Evolutionary conservation across 2,329 filamentous ascomycete species (phyloP).

Genomic region (Oidium heveae): DNA sequence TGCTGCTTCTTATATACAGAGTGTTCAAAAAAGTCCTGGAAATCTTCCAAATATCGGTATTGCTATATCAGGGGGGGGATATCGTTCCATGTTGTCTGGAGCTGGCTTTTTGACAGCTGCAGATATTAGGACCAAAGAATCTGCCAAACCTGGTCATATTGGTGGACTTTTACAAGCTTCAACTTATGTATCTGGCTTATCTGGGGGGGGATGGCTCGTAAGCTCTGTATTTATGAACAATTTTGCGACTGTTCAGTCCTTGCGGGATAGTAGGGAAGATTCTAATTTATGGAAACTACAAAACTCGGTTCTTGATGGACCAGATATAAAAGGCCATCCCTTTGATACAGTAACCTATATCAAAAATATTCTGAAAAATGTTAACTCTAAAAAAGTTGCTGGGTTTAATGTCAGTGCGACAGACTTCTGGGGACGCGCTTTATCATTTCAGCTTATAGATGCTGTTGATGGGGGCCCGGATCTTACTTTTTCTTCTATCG

Average conservation of each 20-base stretch:
- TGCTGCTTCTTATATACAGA: constrained; percentile 44
- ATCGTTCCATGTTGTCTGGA: constrained; percentile 60
- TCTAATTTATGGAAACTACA: constrained; percentile 33
- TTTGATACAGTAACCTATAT: constrained; percentile 37
- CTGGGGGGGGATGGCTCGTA: constrained; percentile 64
- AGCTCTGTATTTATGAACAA: constrained; percentile 60
- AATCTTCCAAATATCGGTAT: constrained; percentile 47
- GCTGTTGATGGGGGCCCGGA: constrained; percentile 44
- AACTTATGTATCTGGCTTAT: constrained; percentile 60
- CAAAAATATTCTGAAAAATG: constrained; percentile 27
- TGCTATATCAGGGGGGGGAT: constrained; percentile 63
- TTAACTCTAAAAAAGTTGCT: constrained; percentile 34
- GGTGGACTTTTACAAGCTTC: constrained; percentile 59
- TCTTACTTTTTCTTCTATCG: constrained; percentile 66
- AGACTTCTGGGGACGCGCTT: constrained; percentile 68
- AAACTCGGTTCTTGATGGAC: constrained; percentile 35
- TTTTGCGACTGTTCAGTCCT: constrained; percentile 39
- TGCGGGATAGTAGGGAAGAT: constrained; percentile 22
- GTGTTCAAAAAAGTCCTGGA: constrained; percentile 26
- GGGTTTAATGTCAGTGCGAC: constrained; percentile 50
- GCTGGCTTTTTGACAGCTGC: constrained; percentile 59
- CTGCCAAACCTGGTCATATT: constrained; percentile 38
- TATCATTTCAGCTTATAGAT: constrained; percentile 71
- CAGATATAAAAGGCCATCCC: constrained; percentile 22
- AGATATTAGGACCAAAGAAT: constrained; percentile 41